Base-by-base conservation (phyloP, 805 yeast genomes). In the Wickerhamiella domercqiae region DNA sequence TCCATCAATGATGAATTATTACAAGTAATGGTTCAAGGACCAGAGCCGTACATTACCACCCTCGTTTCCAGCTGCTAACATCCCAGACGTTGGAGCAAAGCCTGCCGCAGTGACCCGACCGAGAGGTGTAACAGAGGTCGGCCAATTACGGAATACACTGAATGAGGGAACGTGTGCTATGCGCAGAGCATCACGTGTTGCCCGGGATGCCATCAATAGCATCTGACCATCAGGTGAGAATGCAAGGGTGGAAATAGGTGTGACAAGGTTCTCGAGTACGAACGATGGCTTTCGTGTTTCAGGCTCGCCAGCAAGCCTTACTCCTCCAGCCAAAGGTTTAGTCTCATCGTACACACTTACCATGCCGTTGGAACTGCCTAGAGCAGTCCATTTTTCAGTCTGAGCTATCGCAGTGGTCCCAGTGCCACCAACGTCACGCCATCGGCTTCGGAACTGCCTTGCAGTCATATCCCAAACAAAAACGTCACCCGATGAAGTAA, bases 121-220 rank as follows among this genome's bases (percentile, higher is more conserved):
- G 47, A 90, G 67, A 7, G 98, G 97, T 1, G 98, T 87, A 4
- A 84, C 84, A 37, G 87, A 75, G 2, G 97, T 90, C 14, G 99
- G 99, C 98, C 98, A 90, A 63, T 90, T 90, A 35, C 75, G 67
- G 60, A 75, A 90, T 5, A 82, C 94, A 15, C 81, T 71, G 46
- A 87, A 82, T 19, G 80, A 69, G 17, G 96, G 94, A 40, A 87
- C 59, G 54, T 90, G 97, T 9, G 83, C 86, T 45, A 90, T 56
- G 51, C 86, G 70, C 43, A 90, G 63, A 3, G 95, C 81, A 57
- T 90, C 97, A 49, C 77, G 74, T 61, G 76, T 74, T 4, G 78
- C 83, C 49, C 93, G 68, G 6, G 93, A 79, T 0, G 95, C 87
- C 45, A 86, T 68, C 49, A 83, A 78, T 44, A 90, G 61, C 14